Evolutionary conservation across 805 yeast genomes (phyloP).

Genomic region (Saccharomycopsis fodiens): DNA sequence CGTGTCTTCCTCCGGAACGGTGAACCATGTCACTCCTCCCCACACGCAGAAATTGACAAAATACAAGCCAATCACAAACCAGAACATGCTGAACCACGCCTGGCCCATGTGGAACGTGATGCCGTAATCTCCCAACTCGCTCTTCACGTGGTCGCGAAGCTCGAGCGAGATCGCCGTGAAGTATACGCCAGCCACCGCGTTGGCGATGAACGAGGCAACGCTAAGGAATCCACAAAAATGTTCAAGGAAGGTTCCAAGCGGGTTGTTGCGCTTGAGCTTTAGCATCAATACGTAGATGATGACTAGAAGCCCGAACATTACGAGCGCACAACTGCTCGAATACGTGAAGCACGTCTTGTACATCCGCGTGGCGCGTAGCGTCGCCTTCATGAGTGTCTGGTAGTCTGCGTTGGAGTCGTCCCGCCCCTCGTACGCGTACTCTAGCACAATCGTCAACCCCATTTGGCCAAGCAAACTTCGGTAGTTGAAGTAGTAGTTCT

Average conservation of each 20-base stretch:
- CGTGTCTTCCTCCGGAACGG: conserved; percentile 31
- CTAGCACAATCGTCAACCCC: conserved; percentile 37
- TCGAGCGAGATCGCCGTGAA: conserved; percentile 26
- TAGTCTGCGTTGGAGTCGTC: conserved; percentile 26
- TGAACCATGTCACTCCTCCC: conserved; percentile 48
- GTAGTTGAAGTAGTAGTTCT: conserved; percentile 36
- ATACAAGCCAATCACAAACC: conserved; percentile 29
- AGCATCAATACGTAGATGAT: background rate
- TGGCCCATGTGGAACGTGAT: conserved; percentile 35
- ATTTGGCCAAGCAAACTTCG: conserved; percentile 32
- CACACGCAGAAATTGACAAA: conserved; percentile 25
- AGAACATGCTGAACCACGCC: conserved; percentile 34
- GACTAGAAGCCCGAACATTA: conserved; percentile 22
- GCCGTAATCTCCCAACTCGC: conserved; percentile 39
- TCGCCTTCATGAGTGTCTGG: conserved; percentile 20
- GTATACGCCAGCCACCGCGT: conserved; percentile 27
- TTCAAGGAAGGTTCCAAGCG: conserved; percentile 22
- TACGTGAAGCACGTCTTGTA: conserved; percentile 26
- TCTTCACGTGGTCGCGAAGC: conserved; percentile 26
- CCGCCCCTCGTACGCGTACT: conserved; percentile 37
- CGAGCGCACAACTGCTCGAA: conserved; percentile 29
- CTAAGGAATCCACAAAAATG: conserved; percentile 34
- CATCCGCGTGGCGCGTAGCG: conserved; percentile 24
- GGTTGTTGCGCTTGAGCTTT: background rate
- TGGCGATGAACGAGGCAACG: conserved; percentile 28